A percentile compares a stretch with the other conserved stretches of the same genome.
phyloP scores from a whole-genome alignment of 2,329 filamentous ascomycete species.

The Paradendryphiella salina region DNA sequence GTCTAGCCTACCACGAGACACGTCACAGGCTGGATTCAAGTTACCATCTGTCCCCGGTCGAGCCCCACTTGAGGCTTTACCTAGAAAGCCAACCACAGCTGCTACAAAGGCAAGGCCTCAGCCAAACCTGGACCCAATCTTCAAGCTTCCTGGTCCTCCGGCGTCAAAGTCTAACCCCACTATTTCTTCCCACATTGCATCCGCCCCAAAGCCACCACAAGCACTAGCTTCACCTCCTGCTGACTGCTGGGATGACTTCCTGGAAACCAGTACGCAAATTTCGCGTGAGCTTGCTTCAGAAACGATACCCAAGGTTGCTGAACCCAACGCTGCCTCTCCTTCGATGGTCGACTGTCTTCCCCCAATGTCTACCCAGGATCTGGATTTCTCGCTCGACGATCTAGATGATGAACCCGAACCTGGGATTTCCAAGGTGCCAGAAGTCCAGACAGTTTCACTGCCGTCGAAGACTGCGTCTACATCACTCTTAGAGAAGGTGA shows the following conservation, averaged over 20 bases:
- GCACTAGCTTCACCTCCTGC: neutral
- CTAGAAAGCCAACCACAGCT: constrained; percentile 11
- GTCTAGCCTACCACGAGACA: constrained; percentile 4
- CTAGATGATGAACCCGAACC: constrained; percentile 35
- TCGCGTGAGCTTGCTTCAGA: constrained; percentile 48
- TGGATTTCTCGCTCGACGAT: constrained; percentile 49
- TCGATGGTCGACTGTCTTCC: constrained; percentile 14
- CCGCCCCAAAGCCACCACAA: neutral
- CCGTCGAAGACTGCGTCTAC: neutral
- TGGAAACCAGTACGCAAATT: constrained; percentile 53
- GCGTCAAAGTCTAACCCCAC: constrained; percentile 24
- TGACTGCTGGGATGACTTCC: constrained; percentile 47
- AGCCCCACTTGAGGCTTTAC: constrained; percentile 1
- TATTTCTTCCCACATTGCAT: neutral
- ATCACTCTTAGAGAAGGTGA: neutral
- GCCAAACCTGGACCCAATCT: constrained; percentile 21
- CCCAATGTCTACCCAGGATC: constrained; percentile 47
- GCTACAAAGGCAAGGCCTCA: constrained; percentile 2
- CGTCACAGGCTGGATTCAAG: constrained; percentile 26
- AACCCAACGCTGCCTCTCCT: neutral
- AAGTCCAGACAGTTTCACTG: neutral
- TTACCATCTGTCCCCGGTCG: constrained; percentile 23
- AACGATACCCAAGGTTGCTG: no score
- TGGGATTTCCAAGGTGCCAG: neutral
- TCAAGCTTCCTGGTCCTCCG: constrained; percentile 34